Conservation (phyloP, 495 filamentous ascomycete genomes). For the Paragyromitra xinjiangensis region DNA sequence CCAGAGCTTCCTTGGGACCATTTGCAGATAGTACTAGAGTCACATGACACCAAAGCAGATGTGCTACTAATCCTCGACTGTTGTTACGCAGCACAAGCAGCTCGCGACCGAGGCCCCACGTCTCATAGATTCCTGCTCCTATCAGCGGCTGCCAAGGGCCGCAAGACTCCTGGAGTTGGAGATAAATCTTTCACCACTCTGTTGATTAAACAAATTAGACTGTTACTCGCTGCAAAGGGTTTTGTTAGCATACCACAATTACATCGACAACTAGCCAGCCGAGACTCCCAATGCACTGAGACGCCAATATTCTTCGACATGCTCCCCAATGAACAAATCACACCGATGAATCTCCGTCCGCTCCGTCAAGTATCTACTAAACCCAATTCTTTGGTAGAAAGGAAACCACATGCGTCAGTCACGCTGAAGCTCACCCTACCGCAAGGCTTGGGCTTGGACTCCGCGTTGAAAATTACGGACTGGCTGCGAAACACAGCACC, state of each 20-base stretch:
- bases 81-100: slow-evolving; percentile 24
- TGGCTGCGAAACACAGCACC: neutral
- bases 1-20: neutral
- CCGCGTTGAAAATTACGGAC: neutral
- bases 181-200: neutral
- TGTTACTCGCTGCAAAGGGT: neutral
- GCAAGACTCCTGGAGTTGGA: slow-evolving; percentile 6
- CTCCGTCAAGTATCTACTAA: neutral
- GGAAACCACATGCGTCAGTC: neutral
- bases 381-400: neutral
- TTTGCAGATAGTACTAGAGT: neutral
- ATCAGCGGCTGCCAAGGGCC: neutral
- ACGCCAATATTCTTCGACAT: slow-evolving; percentile 6
- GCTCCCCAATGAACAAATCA: neutral
- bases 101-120: neutral
- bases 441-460: neutral
- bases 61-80: slow-evolving; percentile 8
- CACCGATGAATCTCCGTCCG: neutral
- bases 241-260: neutral
- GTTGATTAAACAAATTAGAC: neutral
- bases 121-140: slow-evolving; percentile 8
- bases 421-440: neutral
- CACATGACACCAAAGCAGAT: neutral
- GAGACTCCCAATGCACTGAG: neutral
- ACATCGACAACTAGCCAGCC: neutral